A percentile compares a stretch with the other conserved stretches of the same genome.
phyloP scores from a whole-genome alignment of 306 rosid species.

The Lupinus albus region DNA sequence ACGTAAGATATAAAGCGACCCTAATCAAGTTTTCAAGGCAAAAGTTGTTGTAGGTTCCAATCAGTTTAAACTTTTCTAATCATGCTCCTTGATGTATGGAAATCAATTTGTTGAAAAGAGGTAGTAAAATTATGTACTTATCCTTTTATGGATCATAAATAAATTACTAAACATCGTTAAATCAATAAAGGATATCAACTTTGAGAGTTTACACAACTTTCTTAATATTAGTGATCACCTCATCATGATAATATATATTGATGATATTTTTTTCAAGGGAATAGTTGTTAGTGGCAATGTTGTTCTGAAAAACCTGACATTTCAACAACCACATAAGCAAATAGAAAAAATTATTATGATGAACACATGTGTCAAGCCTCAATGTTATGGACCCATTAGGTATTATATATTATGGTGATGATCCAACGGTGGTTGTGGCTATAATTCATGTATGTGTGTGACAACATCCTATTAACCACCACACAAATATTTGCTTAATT shows the following conservation, averaged over 20 bases:
- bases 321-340: constrained; percentile 40
- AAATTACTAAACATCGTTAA: constrained; percentile 26
- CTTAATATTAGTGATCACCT: constrained; percentile 31
- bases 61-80: constrained; percentile 34
- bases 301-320: constrained; percentile 46
- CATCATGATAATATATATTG: constrained; percentile 19
- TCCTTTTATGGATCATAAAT: background rate
- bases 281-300: constrained; percentile 49
- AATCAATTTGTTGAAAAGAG: constrained; percentile 24
- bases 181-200: constrained; percentile 24
- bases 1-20: constrained; percentile 39
- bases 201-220: constrained; percentile 35
- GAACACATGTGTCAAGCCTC: constrained; percentile 39
- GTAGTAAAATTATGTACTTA: background rate
- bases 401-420: background rate
- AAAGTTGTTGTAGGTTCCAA: constrained; percentile 35
- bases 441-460: constrained; percentile 30
- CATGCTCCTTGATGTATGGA: constrained; percentile 35
- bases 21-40: constrained; percentile 36
- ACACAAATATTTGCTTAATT: background rate
- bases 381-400: constrained; percentile 42
- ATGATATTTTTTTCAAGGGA: constrained; percentile 32
- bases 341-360: constrained; percentile 40
- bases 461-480: constrained; percentile 9
- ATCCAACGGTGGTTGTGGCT: constrained; percentile 40